These are phyloP conservation scores for Alternaria triticina DNA, from an alignment of 2,329 filamentous ascomycete genomes.

Conservation along the genomic window DNA sequence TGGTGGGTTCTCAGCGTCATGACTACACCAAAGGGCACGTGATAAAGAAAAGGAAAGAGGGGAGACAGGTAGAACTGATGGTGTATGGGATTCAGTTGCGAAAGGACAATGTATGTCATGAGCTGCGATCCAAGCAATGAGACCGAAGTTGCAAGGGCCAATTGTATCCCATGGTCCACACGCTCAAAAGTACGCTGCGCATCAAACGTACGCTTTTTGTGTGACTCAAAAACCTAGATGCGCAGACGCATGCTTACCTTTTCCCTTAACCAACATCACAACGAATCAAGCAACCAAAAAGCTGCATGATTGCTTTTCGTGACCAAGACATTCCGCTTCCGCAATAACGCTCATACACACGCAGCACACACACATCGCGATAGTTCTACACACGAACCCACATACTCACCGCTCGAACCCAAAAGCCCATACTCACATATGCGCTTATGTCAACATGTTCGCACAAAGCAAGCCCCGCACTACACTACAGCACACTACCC, in stretches of 20 bases:
- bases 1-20: too few species aligned
- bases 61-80: background rate
- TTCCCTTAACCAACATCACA: background rate
- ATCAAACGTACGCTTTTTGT: background rate
- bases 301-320: background rate
- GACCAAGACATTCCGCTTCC: background rate
- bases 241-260: background rate
- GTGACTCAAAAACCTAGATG: background rate
- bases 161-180: background rate
- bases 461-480: background rate
- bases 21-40: too few species aligned
- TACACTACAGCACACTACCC: background rate
- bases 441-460: conserved; percentile 1
- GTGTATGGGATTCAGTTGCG: fast-evolving
- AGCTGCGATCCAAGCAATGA: background rate
- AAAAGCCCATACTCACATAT: background rate
- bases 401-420: background rate
- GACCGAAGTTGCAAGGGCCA: background rate
- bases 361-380: background rate
- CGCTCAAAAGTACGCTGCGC: background rate
- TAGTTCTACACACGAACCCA: background rate
- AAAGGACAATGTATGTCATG: background rate
- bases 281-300: background rate
- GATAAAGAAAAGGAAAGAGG: too few species aligned
- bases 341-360: background rate